Evolutionary conservation across 352 stramenopile genomes (phyloP).

Genomic region (Phytophthora hybrid): DNA sequence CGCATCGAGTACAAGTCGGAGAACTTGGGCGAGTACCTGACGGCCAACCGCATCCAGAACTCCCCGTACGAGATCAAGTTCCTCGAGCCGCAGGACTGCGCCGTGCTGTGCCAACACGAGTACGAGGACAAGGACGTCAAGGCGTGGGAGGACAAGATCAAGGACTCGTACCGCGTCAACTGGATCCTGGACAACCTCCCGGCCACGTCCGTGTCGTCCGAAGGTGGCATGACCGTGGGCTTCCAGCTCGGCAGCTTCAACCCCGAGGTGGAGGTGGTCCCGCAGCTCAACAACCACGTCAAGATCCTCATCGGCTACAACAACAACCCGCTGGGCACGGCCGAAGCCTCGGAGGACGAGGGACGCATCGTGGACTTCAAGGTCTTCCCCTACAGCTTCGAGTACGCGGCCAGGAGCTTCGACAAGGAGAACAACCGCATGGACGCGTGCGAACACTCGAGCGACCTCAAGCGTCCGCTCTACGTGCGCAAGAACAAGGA

Average conservation of each 20-base stretch:
- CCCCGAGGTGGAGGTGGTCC: slow-evolving; percentile 91
- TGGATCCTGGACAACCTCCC: slow-evolving; percentile 99
- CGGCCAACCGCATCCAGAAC: slow-evolving; percentile 99
- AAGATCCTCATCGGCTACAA: slow-evolving; percentile 99
- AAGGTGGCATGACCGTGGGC: slow-evolving; percentile 78
- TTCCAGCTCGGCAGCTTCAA: slow-evolving; percentile 93
- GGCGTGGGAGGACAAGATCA: slow-evolving; percentile 94
- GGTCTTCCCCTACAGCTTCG: slow-evolving; percentile 97
- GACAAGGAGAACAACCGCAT: slow-evolving; percentile 75
- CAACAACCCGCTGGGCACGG: slow-evolving; percentile 74
- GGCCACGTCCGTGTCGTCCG: slow-evolving; percentile 74
- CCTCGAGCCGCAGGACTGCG: slow-evolving; percentile 75
- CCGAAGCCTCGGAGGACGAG: slow-evolving; percentile 65
- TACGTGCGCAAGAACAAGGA: slow-evolving; percentile 88
- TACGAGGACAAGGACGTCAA: slow-evolving; percentile 94
- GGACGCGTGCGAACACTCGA: slow-evolving; percentile 76
- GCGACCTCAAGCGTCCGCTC: slow-evolving; percentile 70
- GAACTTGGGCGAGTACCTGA: slow-evolving; percentile 99
- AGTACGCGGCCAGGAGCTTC: slow-evolving; percentile 90
- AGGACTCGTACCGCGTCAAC: slow-evolving; percentile 98
- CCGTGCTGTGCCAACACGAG: slow-evolving; percentile 78
- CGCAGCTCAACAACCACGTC: slow-evolving; percentile 98
- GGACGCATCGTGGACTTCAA: slow-evolving; percentile 99
- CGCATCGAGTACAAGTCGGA: slow-evolving; percentile 97
- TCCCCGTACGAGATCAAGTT: slow-evolving; percentile 97